Conservation (phyloP, 2,329 filamentous ascomycete genomes). For the Fusarium subtropicale region DNA sequence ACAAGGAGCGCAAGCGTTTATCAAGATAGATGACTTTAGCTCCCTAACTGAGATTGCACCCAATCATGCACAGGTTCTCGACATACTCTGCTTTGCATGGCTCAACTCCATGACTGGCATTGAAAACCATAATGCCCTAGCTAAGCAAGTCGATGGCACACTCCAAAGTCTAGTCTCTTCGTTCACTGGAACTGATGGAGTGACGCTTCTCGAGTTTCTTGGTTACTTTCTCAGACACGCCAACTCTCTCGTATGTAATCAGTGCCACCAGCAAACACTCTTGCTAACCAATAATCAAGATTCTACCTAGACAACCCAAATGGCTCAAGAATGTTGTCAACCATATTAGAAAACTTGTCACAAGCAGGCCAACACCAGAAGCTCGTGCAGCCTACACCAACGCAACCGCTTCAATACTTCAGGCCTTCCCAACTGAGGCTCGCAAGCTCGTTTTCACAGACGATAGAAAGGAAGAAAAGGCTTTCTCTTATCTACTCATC, state of each 20-base stretch:
- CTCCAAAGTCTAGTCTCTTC: slow-evolving; percentile 63
- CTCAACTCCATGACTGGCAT: slow-evolving; percentile 57
- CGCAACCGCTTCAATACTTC: slow-evolving; percentile 67
- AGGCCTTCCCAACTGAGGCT: slow-evolving; percentile 62
- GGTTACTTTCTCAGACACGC: slow-evolving; percentile 63
- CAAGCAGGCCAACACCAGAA: slow-evolving; percentile 64
- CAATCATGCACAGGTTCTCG: slow-evolving; percentile 63
- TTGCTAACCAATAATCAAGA: slow-evolving; percentile 51
- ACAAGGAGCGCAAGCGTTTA: slow-evolving; percentile 62
- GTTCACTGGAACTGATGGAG: slow-evolving; percentile 70
- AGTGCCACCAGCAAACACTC: background rate
- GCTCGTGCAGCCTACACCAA: slow-evolving; percentile 70
- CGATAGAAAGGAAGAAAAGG: slow-evolving; percentile 58
- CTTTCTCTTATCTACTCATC: slow-evolving; percentile 71
- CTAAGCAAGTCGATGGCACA: slow-evolving; percentile 58
- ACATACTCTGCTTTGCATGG: slow-evolving; percentile 69
- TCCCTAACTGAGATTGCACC: slow-evolving; percentile 69
- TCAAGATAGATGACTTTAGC: slow-evolving; percentile 63
- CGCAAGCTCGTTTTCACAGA: slow-evolving; percentile 65
- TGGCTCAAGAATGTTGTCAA: slow-evolving; percentile 64
- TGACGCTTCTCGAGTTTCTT: slow-evolving; percentile 69
- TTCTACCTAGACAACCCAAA: slow-evolving; percentile 60
- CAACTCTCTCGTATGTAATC: slow-evolving; percentile 58
- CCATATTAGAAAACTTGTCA: slow-evolving; percentile 66
- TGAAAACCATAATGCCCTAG: slow-evolving; percentile 49